phyloP scores from a whole-genome alignment of 2,329 filamentous ascomycete species.

The Fusarium sp. region DNA sequence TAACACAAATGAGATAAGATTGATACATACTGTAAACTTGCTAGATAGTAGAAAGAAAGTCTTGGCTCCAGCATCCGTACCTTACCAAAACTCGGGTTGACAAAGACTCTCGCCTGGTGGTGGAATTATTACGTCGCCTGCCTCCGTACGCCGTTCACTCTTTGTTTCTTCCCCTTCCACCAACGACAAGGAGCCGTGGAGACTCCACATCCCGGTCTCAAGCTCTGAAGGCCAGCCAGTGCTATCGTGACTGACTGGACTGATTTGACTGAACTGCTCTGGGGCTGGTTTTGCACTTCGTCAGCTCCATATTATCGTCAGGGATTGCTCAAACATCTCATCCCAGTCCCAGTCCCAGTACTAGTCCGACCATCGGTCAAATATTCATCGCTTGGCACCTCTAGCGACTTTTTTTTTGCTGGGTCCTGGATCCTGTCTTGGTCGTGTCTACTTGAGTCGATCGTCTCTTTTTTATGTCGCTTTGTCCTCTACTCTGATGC shows the following conservation, averaged over 20 bases:
- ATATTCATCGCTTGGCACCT: constrained; percentile 48
- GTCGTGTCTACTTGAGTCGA: constrained; percentile 25
- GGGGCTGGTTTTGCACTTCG: constrained; percentile 19
- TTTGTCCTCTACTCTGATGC: not conserved
- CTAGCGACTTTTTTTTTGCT: constrained; percentile 28
- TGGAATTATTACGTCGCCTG: constrained; percentile 49
- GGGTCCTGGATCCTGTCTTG: constrained; percentile 38
- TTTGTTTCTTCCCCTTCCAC: constrained; percentile 45
- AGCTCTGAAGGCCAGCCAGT: constrained; percentile 12
- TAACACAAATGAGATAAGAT: constrained; percentile 17
- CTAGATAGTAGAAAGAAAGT: not conserved
- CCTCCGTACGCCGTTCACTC: constrained; percentile 28
- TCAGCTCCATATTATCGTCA: constrained; percentile 44
- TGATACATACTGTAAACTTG: too few relatives aligned
- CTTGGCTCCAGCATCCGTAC: constrained; percentile 8
- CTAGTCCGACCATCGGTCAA: constrained; percentile 44
- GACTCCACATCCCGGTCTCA: constrained; percentile 38
- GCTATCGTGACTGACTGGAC: constrained; percentile 1
- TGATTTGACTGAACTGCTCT: constrained; percentile 26
- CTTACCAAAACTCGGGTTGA: constrained; percentile 27
- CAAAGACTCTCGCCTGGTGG: constrained; percentile 43
- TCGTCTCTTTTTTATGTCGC: constrained; percentile 13
- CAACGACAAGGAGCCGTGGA: constrained; percentile 42
- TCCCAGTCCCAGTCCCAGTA: constrained; percentile 22
- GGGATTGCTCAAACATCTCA: constrained; percentile 49